Conservation (phyloP, 371 early-diverging fungal genomes). For the Mortierella sp. region DNA sequence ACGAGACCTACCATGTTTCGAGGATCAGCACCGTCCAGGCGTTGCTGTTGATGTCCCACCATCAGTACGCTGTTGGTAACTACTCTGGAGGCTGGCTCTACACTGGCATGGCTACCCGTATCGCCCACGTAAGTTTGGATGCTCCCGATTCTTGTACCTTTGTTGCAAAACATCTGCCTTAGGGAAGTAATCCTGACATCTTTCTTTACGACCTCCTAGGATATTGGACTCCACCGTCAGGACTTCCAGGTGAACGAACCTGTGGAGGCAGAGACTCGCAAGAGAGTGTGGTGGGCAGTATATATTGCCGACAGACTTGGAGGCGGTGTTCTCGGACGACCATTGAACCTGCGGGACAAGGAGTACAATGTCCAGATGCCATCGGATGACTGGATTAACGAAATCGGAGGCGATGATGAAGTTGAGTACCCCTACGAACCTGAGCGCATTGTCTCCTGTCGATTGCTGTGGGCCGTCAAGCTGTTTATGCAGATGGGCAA, state of each 20-base stretch:
- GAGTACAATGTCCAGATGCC: conserved; percentile 57
- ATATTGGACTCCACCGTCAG: conserved; percentile 55
- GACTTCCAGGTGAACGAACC: conserved; percentile 50
- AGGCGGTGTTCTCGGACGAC: conserved; percentile 51
- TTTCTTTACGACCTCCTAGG: conserved; percentile 8
- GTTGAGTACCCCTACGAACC: conserved; percentile 57
- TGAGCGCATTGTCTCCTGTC: conserved; percentile 52
- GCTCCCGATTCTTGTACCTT: not conserved
- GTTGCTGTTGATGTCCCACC: conserved; percentile 53
- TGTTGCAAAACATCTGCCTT: not conserved
- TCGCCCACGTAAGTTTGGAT: conserved; percentile 42
- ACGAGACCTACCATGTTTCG: conserved; percentile 57
- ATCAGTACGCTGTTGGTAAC: conserved; percentile 57
- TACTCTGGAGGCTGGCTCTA: conserved; percentile 59
- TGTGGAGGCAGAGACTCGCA: conserved; percentile 50
- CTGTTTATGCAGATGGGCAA: conserved; percentile 58
- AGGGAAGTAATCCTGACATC: not conserved
- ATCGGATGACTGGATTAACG: conserved; percentile 49
- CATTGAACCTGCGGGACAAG: conserved; percentile 54
- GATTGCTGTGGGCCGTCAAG: conserved; percentile 51
- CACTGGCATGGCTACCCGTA: conserved; percentile 55
- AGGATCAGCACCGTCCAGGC: conserved; percentile 52
- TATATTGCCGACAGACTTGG: conserved; percentile 58
- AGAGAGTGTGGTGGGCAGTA: conserved; percentile 56
- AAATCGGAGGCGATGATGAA: conserved; percentile 43